These are phyloP conservation scores for Ascoidea rubescens DNA, from an alignment of 805 yeast genomes.

Conservation along the genomic window DNA sequence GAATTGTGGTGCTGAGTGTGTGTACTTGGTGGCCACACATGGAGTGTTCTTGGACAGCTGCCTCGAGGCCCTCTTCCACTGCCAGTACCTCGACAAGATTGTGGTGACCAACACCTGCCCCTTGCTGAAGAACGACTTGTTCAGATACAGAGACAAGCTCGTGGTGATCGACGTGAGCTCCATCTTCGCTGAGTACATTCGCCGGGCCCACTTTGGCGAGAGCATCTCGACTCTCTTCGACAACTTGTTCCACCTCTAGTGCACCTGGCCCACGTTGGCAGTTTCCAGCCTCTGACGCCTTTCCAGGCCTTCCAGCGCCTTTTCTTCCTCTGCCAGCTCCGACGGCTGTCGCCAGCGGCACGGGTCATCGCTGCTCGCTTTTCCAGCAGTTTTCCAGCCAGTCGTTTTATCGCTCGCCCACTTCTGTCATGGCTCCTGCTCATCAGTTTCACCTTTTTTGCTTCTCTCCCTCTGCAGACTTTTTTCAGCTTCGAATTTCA, in stretches of 20 bases:
- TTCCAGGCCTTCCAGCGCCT: too few species aligned
- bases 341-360: too few species aligned
- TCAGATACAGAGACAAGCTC: constrained; percentile 33
- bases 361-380: too few species aligned
- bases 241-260: constrained; percentile 26
- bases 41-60: constrained; percentile 50
- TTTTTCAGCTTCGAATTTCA: too few species aligned
- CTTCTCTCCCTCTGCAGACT: too few species aligned
- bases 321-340: too few species aligned
- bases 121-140: constrained; percentile 25
- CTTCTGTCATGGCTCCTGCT: too few species aligned
- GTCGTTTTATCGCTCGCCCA: too few species aligned
- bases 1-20: constrained; percentile 43
- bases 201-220: constrained; percentile 53
- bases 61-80: constrained; percentile 27
- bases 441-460: too few species aligned
- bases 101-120: constrained; percentile 52
- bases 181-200: constrained; percentile 45
- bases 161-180: constrained; percentile 45
- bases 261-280: too few species aligned
- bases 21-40: constrained; percentile 45
- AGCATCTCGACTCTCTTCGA: constrained; percentile 48
- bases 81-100: constrained; percentile 36
- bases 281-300: too few species aligned
- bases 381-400: too few species aligned